Evolutionary conservation across 2,329 filamentous ascomycete genomes (phyloP).

Genomic region (Acrodontium crateriforme): DNA sequence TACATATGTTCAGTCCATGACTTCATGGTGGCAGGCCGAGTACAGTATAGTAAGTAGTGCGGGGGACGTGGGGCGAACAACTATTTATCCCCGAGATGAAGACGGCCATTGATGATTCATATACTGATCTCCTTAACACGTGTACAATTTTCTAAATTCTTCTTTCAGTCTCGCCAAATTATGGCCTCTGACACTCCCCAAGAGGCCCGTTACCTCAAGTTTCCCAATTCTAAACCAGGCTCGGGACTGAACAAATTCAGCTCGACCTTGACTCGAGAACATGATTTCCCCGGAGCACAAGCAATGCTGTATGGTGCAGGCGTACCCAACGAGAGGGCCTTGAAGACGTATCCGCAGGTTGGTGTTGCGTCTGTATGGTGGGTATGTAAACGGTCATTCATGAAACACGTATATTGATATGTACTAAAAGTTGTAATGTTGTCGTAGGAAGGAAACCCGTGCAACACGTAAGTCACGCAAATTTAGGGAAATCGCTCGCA

Average conservation of each 20-base stretch:
- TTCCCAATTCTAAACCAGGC: conserved; percentile 40
- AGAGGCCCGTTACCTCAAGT: conserved; percentile 46
- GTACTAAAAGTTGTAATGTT: no score
- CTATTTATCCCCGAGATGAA: no score
- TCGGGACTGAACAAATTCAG: conserved; percentile 74
- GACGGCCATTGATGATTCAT: not conserved
- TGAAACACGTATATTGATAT: no score
- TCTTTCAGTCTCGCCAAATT: not conserved
- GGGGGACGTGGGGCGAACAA: no score
- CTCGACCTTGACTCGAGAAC: conserved; percentile 61
- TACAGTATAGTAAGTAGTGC: no score
- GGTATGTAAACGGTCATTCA: conserved; percentile 72
- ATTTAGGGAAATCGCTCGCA: no score
- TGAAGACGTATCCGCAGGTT: conserved; percentile 69
- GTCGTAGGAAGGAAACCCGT: no score
- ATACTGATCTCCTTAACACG: not conserved
- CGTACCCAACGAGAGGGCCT: conserved; percentile 65
- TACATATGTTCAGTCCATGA: no score
- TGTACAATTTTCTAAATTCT: no score
- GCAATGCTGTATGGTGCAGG: conserved; percentile 93
- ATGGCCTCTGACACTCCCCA: not conserved
- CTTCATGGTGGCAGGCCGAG: no score
- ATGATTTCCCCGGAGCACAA: conserved; percentile 88
- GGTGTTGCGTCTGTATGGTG: conserved; percentile 90
- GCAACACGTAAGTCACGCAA: no score